Percentiles rank a stretch among this genome's conserved stretches.
phyloP scores from a whole-genome alignment of 176 grass and related monocot genomes.

The Dactylis glomerata region DNA sequence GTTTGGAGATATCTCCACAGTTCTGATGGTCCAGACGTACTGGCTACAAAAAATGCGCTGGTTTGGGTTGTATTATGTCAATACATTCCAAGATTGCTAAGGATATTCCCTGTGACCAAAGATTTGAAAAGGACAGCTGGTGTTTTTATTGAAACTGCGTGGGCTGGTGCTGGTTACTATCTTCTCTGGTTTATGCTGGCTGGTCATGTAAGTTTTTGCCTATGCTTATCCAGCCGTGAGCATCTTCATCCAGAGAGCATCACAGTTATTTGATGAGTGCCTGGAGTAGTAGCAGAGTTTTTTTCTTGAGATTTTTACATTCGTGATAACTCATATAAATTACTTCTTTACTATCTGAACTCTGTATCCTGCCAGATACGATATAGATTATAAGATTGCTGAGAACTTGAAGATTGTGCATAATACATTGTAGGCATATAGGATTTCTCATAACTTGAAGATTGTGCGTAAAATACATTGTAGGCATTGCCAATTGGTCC shows the following conservation, averaged over 20 bases:
- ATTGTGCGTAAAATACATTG: background rate
- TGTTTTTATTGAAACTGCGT: constrained; percentile 92
- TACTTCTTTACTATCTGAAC: background rate
- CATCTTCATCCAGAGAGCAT: background rate
- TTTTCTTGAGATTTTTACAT: constrained; percentile 2
- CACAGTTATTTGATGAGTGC: background rate
- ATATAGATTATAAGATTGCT: background rate
- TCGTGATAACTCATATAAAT: background rate
- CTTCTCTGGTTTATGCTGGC: constrained; percentile 96
- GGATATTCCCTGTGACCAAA: constrained; percentile 66
- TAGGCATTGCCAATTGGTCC: background rate
- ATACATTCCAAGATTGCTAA: constrained; percentile 72
- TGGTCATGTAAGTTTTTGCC: constrained; percentile 66
- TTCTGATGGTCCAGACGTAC: constrained; percentile 57
- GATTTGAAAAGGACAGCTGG: constrained; percentile 91
- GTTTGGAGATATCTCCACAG: constrained; percentile 75
- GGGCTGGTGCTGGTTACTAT: constrained; percentile 97
- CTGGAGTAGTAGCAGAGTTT: background rate
- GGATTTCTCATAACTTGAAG: background rate
- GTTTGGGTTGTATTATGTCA: constrained; percentile 79
- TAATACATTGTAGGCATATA: no score
- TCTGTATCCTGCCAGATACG: background rate
- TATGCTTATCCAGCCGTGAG: background rate
- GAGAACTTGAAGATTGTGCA: no score
- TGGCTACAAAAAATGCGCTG: constrained; percentile 59